phyloP scores from a whole-genome alignment of 2,329 filamentous ascomycete species.

The Graphilbum sp. region DNA sequence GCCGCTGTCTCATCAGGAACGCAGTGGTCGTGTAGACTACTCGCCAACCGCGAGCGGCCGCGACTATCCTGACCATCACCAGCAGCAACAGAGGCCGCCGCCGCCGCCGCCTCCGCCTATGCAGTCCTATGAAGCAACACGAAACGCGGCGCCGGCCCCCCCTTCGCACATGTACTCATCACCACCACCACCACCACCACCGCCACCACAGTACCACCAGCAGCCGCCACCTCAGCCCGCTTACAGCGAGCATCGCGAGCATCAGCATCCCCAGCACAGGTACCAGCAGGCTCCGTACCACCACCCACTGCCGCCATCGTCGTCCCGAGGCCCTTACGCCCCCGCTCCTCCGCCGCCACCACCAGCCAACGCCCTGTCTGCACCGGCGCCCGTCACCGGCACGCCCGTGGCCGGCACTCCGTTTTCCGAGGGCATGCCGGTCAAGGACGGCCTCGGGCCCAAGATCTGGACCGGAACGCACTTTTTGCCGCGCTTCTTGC shows the following conservation, averaged over 20 bases:
- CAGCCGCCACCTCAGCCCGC: neutral
- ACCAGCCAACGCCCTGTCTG: neutral
- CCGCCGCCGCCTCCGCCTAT: neutral
- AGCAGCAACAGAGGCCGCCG: neutral
- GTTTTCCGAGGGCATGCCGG: slow-evolving; percentile 28
- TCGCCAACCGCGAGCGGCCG: neutral
- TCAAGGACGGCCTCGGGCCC: slow-evolving; percentile 45
- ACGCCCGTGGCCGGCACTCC: slow-evolving; percentile 5
- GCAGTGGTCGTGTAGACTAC: neutral
- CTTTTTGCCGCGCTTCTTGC: slow-evolving; percentile 49
- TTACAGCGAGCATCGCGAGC: too few species aligned
- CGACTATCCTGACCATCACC: neutral
- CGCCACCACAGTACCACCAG: neutral
- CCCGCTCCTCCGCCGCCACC: neutral
- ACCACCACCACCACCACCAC: neutral
- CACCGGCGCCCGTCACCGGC: neutral
- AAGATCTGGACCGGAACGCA: slow-evolving; percentile 56
- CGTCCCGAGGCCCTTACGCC: too few species aligned
- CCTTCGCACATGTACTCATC: neutral
- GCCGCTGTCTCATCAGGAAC: slow-evolving; percentile 1
- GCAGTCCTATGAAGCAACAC: neutral
- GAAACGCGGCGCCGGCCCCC: neutral
- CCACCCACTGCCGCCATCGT: neutral
- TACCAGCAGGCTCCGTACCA: neutral
- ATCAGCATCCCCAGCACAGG: neutral